phyloP scores from a whole-genome alignment of 2,329 filamentous ascomycete species.

The Chaetomiaceae sp. region DNA sequence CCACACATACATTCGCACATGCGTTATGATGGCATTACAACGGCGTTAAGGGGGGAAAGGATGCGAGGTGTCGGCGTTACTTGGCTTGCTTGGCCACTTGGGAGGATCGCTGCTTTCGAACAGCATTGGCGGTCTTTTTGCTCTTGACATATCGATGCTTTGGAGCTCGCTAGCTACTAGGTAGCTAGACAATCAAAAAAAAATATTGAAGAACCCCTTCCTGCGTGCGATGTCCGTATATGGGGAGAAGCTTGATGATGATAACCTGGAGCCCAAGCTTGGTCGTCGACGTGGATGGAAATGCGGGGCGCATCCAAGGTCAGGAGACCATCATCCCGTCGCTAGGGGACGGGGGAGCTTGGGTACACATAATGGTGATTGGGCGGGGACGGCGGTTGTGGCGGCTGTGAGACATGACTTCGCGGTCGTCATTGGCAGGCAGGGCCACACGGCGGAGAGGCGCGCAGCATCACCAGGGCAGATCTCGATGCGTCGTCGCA shows the following conservation, averaged over 20 bases:
- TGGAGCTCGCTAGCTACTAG: background rate
- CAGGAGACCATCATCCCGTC: background rate
- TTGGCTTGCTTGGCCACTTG: background rate
- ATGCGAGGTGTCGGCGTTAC: constrained; percentile 9
- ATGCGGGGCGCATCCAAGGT: background rate
- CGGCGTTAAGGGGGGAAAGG: constrained; percentile 5
- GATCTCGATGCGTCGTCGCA: too few relatives aligned
- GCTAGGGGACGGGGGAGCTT: too few relatives aligned
- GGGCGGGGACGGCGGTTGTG: background rate
- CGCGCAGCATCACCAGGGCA: too few relatives aligned
- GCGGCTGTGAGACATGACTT: background rate
- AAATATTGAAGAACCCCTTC: too few relatives aligned
- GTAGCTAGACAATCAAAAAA: constrained; percentile 10
- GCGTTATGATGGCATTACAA: constrained; percentile 12
- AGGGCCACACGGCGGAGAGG: too few relatives aligned
- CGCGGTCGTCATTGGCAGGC: too few relatives aligned
- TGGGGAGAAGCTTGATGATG: background rate
- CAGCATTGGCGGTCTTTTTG: constrained; percentile 5
- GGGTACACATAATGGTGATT: background rate
- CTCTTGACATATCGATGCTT: background rate
- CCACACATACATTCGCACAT: constrained; percentile 1
- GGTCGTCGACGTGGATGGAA: too few relatives aligned
- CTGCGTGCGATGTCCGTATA: too few relatives aligned
- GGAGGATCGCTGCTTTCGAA: constrained; percentile 1
- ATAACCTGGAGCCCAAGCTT: too few relatives aligned